phyloP scores from a whole-genome alignment of 129 eudicot species.

The Solidago caesia region DNA sequence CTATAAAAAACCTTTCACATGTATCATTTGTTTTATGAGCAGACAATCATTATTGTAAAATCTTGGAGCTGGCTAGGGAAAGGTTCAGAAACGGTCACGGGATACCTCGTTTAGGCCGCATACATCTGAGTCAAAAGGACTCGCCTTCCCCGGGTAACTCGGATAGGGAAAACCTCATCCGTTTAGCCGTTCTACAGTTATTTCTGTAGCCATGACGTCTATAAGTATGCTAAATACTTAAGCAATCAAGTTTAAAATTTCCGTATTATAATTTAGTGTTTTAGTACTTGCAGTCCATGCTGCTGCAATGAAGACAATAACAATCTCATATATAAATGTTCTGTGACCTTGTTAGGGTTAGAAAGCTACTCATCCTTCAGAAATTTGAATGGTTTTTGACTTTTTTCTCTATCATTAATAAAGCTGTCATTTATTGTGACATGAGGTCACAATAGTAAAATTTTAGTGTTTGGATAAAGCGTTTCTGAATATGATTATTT shows the following conservation, averaged over 20 bases:
- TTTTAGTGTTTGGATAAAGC: not conserved
- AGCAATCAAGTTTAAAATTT: not conserved
- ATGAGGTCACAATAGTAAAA: not conserved
- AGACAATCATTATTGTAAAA: not conserved
- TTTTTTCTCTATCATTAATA: not conserved
- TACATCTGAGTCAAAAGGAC: too few relatives aligned
- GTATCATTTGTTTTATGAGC: not conserved
- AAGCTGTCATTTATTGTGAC: too few relatives aligned
- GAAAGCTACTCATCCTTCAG: not conserved
- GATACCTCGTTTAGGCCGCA: too few relatives aligned
- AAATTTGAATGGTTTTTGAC: too few relatives aligned
- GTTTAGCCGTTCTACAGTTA: not conserved
- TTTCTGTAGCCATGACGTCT: conserved; percentile 2
- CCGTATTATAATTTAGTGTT: not conserved
- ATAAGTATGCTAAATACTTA: not conserved
- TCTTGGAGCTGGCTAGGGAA: too few relatives aligned
- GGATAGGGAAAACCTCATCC: too few relatives aligned
- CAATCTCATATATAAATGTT: not conserved
- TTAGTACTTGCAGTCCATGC: not conserved
- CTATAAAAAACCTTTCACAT: not conserved
- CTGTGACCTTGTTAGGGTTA: not conserved
- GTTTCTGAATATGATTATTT: not conserved
- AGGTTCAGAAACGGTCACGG: too few relatives aligned
- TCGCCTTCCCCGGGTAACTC: too few relatives aligned
- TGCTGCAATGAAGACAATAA: not conserved